Evolutionary conservation across 2,329 filamentous ascomycete genomes (phyloP).

Genomic region (Aspergillus nomiae): DNA sequence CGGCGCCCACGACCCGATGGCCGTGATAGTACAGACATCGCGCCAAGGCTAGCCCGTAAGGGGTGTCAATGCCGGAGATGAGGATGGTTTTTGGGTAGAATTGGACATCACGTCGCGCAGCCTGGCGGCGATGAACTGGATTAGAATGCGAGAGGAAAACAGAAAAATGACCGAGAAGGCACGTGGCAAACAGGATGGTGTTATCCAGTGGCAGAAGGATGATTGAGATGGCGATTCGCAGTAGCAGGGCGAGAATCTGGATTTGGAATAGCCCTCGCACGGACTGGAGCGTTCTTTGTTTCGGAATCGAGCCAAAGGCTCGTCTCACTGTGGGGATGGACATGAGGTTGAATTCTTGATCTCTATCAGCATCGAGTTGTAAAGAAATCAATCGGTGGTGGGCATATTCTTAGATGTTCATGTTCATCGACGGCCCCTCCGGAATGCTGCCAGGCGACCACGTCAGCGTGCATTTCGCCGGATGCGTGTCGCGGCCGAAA

Average conservation of each 20-base stretch:
- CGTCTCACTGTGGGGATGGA: constrained; percentile 22
- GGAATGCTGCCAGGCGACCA: constrained; percentile 20
- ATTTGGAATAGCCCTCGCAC: constrained; percentile 13
- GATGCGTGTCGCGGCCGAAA: neutral
- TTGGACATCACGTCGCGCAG: constrained; percentile 30
- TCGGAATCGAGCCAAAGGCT: constrained; percentile 13
- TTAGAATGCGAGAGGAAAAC: constrained; percentile 23
- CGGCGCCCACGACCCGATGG: constrained; percentile 72
- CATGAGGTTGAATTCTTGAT: constrained; percentile 17
- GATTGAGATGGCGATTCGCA: constrained; percentile 29
- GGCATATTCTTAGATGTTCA: neutral
- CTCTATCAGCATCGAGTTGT: neutral
- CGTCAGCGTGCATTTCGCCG: constrained; percentile 23
- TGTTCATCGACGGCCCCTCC: constrained; percentile 6
- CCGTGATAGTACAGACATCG: constrained; percentile 65
- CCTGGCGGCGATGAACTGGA: constrained; percentile 24
- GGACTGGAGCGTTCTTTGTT: constrained; percentile 12
- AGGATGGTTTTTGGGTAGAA: constrained; percentile 60
- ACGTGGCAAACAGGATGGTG: constrained; percentile 44
- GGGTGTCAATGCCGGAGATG: constrained; percentile 72
- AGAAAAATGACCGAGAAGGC: constrained; percentile 32
- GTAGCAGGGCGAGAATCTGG: constrained; percentile 25
- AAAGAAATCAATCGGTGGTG: neutral
- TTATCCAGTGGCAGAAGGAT: constrained; percentile 53
- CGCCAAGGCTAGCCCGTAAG: constrained; percentile 68